Evolutionary conservation across 805 yeast species (phyloP).

Genomic region (Hanseniaspora thailandica): DNA sequence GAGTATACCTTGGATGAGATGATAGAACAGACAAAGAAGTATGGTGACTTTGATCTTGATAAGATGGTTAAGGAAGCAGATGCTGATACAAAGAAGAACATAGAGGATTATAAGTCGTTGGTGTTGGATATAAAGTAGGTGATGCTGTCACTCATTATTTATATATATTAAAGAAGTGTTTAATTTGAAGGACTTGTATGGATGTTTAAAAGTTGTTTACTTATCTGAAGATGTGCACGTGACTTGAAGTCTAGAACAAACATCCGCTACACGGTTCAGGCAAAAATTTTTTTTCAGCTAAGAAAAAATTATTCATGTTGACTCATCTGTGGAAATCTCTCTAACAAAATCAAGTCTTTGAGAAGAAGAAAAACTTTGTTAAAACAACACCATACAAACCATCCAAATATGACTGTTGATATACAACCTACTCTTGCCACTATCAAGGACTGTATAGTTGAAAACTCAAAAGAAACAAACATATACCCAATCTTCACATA

Average conservation of each 20-base stretch:
- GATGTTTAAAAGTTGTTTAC: too few species aligned
- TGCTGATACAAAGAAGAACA: not conserved
- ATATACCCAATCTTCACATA: constrained; percentile 71
- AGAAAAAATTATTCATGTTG: too few species aligned
- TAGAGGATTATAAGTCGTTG: not conserved
- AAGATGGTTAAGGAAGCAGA: not conserved
- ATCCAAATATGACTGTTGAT: constrained; percentile 15
- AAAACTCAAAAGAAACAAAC: constrained; percentile 41
- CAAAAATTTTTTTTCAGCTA: too few species aligned
- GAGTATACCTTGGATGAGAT: not conserved
- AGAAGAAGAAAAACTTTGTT: too few species aligned
- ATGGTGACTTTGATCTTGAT: not conserved
- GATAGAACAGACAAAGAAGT: not conserved
- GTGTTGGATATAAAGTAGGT: not conserved
- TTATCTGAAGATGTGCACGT: too few species aligned
- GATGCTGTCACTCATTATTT: too few species aligned
- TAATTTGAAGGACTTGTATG: not conserved
- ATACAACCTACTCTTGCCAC: constrained; percentile 44
- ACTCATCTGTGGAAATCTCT: too few species aligned
- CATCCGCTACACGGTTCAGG: too few species aligned
- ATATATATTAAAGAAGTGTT: not conserved
- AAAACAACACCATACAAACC: not conserved
- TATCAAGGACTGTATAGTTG: constrained; percentile 32
- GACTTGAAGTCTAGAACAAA: too few species aligned
- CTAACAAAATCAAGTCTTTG: too few species aligned